Evolutionary conservation across 1,139 yeast genomes (phyloP), one percentile per base, ranked within the genome.

Genomic region (Pichia sp.): DNA sequence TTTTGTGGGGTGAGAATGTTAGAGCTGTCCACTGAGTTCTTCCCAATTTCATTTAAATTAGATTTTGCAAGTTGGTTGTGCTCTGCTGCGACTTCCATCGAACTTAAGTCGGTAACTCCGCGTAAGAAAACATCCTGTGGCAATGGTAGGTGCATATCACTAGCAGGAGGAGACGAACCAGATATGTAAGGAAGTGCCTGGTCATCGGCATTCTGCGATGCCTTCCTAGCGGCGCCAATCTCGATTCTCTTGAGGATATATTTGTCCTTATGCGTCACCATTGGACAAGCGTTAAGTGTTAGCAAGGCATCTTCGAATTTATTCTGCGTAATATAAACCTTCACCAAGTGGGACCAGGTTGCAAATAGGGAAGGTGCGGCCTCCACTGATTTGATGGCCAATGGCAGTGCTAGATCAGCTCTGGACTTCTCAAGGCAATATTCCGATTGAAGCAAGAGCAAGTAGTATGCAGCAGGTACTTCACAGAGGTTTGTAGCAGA

Each of bases 251-350:
- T 67, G 41, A 74, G 62, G 22, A 59, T 50, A 47, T 59, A 73
- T 38, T 64, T 66, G 45, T 74, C 79, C 49, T 69, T 72, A 49
- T 74, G 77, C 3, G 77, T 66, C 41, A 72, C 74, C 78, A 74
- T 73, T 9, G 80, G 80, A 50, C 79, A 74, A 28, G 79, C 72
- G 48, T 74, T 74, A 44, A 74, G 61, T 3, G 78, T 72, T 35
- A 73, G 58, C 38, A 74, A 60, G 5, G 80, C 79, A 47, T 72
- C 68, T 50, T 73, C 79, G 49, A 64, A 72, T 52, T 72, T 73
- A 21, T 70, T 69, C 34, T 69, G 52, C 32, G 66, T 62, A 29
- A 75, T 72, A 51, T 74, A 72, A 6, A 69, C 67, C 45, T 63
- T 62, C 9, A 71, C 79, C 39, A 74, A 57, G 42, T 64, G 51